A percentile compares a stretch with the other conserved stretches of the same genome.
Evolutionary conservation across 352 stramenopile species (phyloP).

Genomic region (Globisporangium polare): DNA sequence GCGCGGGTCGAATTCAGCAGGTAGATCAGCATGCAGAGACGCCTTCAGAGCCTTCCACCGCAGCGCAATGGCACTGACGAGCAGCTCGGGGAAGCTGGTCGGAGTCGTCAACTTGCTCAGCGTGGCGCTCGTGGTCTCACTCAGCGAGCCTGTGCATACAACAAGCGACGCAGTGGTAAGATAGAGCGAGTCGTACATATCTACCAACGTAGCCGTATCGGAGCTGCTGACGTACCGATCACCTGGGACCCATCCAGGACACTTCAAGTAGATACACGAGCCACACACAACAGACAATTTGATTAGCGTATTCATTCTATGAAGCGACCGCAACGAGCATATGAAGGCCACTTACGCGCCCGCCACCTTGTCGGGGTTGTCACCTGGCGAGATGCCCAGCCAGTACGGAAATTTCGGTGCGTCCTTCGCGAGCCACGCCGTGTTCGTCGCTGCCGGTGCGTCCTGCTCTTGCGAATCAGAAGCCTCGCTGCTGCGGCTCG

Average conservation of each 20-base stretch:
- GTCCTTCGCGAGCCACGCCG: slow-evolving; percentile 44
- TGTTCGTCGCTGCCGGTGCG: slow-evolving; percentile 1
- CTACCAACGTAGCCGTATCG: neutral
- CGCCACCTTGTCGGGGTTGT: slow-evolving; percentile 34
- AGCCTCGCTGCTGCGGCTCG: neutral
- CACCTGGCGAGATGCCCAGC: slow-evolving; percentile 48
- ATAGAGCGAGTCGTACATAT: neutral
- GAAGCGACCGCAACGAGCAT: neutral
- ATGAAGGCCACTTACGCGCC: slow-evolving; percentile 21
- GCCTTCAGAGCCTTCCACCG: slow-evolving; percentile 41
- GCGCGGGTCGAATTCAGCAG: slow-evolving; percentile 32
- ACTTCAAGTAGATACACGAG: neutral
- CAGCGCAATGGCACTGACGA: slow-evolving; percentile 25
- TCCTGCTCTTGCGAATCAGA: slow-evolving; percentile 1
- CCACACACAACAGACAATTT: slow-evolving; percentile 2
- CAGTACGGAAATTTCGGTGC: slow-evolving; percentile 65
- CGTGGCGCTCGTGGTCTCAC: slow-evolving; percentile 30
- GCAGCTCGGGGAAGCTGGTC: slow-evolving; percentile 15
- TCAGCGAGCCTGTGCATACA: slow-evolving; percentile 26
- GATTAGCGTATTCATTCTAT: neutral
- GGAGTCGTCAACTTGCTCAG: slow-evolving; percentile 29
- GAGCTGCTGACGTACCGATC: slow-evolving; percentile 5
- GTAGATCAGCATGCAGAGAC: slow-evolving; percentile 37
- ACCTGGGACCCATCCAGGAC: slow-evolving; percentile 14
- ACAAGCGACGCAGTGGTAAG: neutral